Percentiles rank a stretch among this genome's conserved stretches.
Evolutionary conservation across 2,329 filamentous ascomycete genomes (phyloP).

Genomic region (Capronia epimyces): DNA sequence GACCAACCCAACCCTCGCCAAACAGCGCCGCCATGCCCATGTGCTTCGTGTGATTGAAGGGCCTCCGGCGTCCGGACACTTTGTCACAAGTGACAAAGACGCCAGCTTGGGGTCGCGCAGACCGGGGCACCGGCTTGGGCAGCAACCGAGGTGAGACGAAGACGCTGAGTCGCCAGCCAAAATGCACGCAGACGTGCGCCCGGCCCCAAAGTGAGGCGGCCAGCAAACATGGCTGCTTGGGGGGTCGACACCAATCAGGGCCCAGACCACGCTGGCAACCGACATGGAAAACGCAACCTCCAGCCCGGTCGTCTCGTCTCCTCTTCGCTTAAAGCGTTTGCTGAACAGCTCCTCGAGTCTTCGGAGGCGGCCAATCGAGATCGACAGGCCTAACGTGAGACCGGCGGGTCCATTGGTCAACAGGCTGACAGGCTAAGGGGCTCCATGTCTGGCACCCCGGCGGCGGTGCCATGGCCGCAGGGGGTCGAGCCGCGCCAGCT

Average conservation of each 20-base stretch:
- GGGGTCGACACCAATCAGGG: constrained; percentile 11
- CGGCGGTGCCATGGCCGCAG: not conserved
- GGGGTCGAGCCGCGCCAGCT: constrained; percentile 12
- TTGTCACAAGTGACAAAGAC: no score
- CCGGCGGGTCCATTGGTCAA: no score
- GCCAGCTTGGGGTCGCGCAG: no score
- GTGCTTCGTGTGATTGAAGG: no score
- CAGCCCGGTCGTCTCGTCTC: not conserved
- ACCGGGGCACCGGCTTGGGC: no score
- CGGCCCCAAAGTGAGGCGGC: constrained; percentile 19
- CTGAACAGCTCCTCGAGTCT: not conserved
- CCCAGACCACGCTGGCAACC: not conserved
- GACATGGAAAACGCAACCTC: no score
- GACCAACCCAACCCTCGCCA: no score
- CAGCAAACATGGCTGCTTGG: not conserved
- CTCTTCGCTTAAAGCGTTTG: not conserved
- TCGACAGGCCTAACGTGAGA: not conserved
- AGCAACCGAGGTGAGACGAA: constrained; percentile 10
- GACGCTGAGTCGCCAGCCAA: constrained; percentile 1
- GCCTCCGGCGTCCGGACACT: no score
- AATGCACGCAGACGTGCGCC: not conserved
- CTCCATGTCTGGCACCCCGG: not conserved
- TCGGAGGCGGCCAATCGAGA: constrained; percentile 12
- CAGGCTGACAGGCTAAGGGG: not conserved
- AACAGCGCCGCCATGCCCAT: no score